Evolutionary conservation across 257 asterid species (phyloP).

Genomic region (Jasminum sambac): DNA sequence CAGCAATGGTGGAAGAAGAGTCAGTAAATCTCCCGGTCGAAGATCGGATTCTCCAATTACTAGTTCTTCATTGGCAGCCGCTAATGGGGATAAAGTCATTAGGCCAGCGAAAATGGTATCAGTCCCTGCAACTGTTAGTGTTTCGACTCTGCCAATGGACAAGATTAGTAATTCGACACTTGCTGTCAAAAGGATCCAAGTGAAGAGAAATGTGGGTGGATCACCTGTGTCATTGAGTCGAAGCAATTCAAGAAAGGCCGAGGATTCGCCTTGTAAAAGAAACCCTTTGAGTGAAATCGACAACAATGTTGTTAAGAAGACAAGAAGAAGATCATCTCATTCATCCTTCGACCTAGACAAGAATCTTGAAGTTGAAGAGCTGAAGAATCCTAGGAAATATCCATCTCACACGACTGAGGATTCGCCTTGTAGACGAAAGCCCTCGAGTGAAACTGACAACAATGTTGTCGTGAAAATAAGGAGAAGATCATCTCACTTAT

Average conservation of each 20-base stretch:
- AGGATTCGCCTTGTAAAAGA: slow-evolving; percentile 74
- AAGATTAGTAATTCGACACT: slow-evolving; percentile 42
- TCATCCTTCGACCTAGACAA: slow-evolving; percentile 74
- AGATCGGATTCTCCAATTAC: slow-evolving; percentile 91
- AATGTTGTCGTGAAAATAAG: slow-evolving; percentile 43
- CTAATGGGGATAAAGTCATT: slow-evolving; percentile 24
- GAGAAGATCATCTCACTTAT: slow-evolving; percentile 71
- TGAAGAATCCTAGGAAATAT: slow-evolving; percentile 39
- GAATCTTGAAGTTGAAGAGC: slow-evolving; percentile 62
- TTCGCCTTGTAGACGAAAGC: too few species aligned
- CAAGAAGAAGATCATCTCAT: slow-evolving; percentile 70
- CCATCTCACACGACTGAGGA: slow-evolving; percentile 42
- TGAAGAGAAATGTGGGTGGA: slow-evolving; percentile 75
- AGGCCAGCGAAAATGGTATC: slow-evolving; percentile 94
- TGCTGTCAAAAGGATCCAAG: slow-evolving; percentile 78
- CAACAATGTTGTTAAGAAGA: slow-evolving; percentile 42
- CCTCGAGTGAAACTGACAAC: slow-evolving; percentile 8
- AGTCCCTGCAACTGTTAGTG: slow-evolving; percentile 84
- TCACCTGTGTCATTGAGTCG: slow-evolving; percentile 75
- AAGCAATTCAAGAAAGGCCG: slow-evolving; percentile 92
- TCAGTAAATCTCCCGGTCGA: slow-evolving; percentile 89
- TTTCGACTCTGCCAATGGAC: slow-evolving; percentile 53
- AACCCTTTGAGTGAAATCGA: slow-evolving; percentile 84
- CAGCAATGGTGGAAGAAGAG: slow-evolving; percentile 67
- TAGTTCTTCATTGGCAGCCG: slow-evolving; percentile 25